These are phyloP conservation scores for Trichoderma afroharzianum DNA, from an alignment of 2,329 filamentous ascomycete genomes.

Conservation along the genomic window DNA sequence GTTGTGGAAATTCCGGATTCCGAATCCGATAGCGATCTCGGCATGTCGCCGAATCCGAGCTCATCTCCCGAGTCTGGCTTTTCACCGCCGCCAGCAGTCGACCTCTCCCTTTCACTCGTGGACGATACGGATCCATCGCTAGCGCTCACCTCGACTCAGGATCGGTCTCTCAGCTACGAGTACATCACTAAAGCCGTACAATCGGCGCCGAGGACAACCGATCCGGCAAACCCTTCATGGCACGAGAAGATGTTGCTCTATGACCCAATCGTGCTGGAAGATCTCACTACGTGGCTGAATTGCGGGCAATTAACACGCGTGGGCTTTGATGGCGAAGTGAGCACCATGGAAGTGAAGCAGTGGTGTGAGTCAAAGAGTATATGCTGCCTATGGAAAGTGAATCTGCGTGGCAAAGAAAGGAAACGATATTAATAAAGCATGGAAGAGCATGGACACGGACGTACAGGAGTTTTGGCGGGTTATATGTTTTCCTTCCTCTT, in stretches of 20 bases:
- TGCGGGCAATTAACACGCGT: conserved; percentile 59
- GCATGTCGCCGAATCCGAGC: conserved; percentile 30
- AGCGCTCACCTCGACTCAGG: conserved; percentile 34
- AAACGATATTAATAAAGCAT: conserved; percentile 38
- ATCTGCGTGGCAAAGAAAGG: conserved; percentile 48
- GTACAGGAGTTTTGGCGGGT: conserved; percentile 4
- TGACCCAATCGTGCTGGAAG: conserved; percentile 84
- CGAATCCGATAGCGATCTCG: conserved; percentile 38
- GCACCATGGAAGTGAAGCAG: conserved; percentile 65
- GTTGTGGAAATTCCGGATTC: conserved; percentile 52
- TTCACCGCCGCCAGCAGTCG: conserved; percentile 37
- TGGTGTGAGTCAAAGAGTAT: conserved; percentile 90
- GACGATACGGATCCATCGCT: conserved; percentile 47
- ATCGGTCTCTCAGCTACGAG: conserved; percentile 46
- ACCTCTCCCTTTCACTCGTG: conserved; percentile 42
- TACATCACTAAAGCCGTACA: conserved; percentile 55
- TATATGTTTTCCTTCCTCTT: neutral
- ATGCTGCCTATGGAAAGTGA: conserved; percentile 73
- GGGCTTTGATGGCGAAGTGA: conserved; percentile 63
- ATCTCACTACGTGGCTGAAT: conserved; percentile 81
- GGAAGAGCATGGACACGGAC: neutral
- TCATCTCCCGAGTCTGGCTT: conserved; percentile 39
- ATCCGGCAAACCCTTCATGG: conserved; percentile 63
- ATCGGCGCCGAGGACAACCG: conserved; percentile 45
- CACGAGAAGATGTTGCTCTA: conserved; percentile 92